Conservation (phyloP, 2,329 filamentous ascomycete genomes). For the Neopestalotiopsis sp. region DNA sequence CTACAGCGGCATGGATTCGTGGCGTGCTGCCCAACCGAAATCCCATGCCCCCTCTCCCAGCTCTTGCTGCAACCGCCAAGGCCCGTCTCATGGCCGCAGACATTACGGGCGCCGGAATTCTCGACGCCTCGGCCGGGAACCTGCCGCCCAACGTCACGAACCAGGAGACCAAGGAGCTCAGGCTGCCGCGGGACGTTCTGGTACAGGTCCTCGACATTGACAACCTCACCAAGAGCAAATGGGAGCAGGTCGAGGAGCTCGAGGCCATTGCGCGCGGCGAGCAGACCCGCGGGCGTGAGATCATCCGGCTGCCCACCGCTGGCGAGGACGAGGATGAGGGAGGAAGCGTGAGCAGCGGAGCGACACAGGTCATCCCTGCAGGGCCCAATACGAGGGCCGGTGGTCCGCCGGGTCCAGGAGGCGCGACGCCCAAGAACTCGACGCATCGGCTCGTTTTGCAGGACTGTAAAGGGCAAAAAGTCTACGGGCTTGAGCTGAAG, state of each 20-base stretch:
- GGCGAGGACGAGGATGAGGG: constrained; percentile 56
- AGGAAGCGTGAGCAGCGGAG: constrained; percentile 43
- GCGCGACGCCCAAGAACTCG: constrained; percentile 48
- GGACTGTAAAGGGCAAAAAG: constrained; percentile 73
- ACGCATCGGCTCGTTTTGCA: constrained; percentile 85
- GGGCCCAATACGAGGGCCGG: constrained; percentile 8
- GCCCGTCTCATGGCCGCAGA: constrained; percentile 82
- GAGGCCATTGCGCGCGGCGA: constrained; percentile 77
- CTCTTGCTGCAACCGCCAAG: constrained; percentile 78
- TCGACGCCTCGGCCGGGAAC: constrained; percentile 47
- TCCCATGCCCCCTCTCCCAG: constrained; percentile 67
- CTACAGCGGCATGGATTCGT: constrained; percentile 66
- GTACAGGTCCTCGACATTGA: constrained; percentile 88
- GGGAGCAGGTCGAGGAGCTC: constrained; percentile 86
- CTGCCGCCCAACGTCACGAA: constrained; percentile 64
- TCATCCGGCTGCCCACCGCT: constrained; percentile 69
- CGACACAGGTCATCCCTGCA: constrained; percentile 25
- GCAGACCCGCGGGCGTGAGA: constrained; percentile 76
- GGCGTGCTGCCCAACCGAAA: constrained; percentile 62
- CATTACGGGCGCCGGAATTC: constrained; percentile 65
- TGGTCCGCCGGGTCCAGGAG: constrained; percentile 22
- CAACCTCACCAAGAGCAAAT: constrained; percentile 79
- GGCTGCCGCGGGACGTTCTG: constrained; percentile 66
- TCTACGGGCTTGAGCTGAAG: constrained; percentile 76
- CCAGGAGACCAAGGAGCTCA: constrained; percentile 58